Percentiles rank a stretch among this genome's conserved stretches.
Evolutionary conservation across 73 alveolate genomes (phyloP).

Genomic region (Halteria grandinella): DNA sequence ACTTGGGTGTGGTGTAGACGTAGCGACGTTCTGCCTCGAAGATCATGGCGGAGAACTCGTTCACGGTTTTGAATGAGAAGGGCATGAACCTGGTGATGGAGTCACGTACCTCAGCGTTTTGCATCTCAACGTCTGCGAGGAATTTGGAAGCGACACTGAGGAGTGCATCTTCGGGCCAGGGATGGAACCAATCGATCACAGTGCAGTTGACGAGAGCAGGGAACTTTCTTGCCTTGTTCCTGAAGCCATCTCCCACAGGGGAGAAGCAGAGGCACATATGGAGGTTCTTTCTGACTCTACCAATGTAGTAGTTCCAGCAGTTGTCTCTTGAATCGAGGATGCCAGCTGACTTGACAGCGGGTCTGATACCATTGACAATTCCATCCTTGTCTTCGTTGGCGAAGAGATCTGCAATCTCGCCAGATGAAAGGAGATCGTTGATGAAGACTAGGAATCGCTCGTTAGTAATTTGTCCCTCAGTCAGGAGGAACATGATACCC

Average conservation of each 20-base stretch:
- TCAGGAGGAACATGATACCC: slow-evolving; percentile 98
- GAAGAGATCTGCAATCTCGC: slow-evolving; percentile 99
- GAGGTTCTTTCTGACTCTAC: slow-evolving; percentile 97
- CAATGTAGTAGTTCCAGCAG: slow-evolving; percentile 99
- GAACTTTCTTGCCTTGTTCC: slow-evolving; percentile 99
- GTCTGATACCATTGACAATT: slow-evolving; percentile 87
- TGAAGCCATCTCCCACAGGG: slow-evolving; percentile 99
- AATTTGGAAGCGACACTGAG: slow-evolving; percentile 92
- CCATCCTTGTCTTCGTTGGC: slow-evolving; percentile 99
- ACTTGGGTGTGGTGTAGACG: slow-evolving; percentile 99
- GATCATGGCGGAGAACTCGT: slow-evolving; percentile 88
- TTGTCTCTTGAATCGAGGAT: slow-evolving; percentile 96
- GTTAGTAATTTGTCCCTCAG: slow-evolving; percentile 99
- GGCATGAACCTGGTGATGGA: slow-evolving; percentile 99
- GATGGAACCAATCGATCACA: slow-evolving; percentile 99
- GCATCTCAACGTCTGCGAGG: slow-evolving; percentile 90
- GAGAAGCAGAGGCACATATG: slow-evolving; percentile 99
- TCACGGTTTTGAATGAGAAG: slow-evolving; percentile 96
- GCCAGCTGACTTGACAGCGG: slow-evolving; percentile 97
- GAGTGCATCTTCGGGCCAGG: slow-evolving; percentile 99
- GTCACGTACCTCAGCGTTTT: slow-evolving; percentile 89
- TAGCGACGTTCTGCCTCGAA: slow-evolving; percentile 95
- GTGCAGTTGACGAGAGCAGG: slow-evolving; percentile 99
- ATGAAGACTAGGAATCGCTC: slow-evolving; percentile 99
- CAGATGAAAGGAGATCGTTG: slow-evolving; percentile 99